A percentile compares a stretch with the other conserved stretches of the same genome.
Evolutionary conservation across 2,329 filamentous ascomycete genomes (phyloP).

Genomic region (Gnomoniopsis sp.): DNA sequence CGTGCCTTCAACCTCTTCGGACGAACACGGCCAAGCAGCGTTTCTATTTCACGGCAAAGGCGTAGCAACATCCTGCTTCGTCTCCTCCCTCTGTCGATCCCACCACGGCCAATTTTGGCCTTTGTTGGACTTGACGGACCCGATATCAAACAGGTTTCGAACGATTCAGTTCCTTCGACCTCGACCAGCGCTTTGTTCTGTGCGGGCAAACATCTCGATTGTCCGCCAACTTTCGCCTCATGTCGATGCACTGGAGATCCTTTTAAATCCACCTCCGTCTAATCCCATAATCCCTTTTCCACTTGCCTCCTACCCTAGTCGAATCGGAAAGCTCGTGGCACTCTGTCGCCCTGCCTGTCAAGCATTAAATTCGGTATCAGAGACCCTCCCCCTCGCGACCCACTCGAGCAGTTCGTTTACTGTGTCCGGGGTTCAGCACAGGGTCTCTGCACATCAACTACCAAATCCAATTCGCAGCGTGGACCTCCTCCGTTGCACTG

Average conservation of each 20-base stretch:
- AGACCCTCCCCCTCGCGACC: slow-evolving; percentile 1
- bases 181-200: background rate
- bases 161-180: background rate
- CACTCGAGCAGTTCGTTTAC: slow-evolving; percentile 12
- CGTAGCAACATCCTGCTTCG: background rate
- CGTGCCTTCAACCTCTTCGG: slow-evolving; percentile 6
- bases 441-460: slow-evolving; percentile 18
- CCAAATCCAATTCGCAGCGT: slow-evolving; percentile 16
- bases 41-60: slow-evolving; percentile 1
- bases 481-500: slow-evolving; percentile 18
- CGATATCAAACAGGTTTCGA: slow-evolving; percentile 2
- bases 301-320: slow-evolving; percentile 10
- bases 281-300: background rate
- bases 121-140: slow-evolving; percentile 12
- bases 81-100: background rate
- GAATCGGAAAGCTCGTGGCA: background rate
- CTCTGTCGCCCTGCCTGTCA: background rate
- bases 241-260: slow-evolving; percentile 5
- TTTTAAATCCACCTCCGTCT: slow-evolving; percentile 7
- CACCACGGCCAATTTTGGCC: background rate
- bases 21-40: slow-evolving; percentile 1
- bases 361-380: background rate
- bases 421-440: slow-evolving; percentile 17
- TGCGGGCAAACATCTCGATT: background rate
- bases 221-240: background rate